Conservation (phyloP, 2,329 filamentous ascomycete genomes). For the Sclerotinia subarctica region DNA sequence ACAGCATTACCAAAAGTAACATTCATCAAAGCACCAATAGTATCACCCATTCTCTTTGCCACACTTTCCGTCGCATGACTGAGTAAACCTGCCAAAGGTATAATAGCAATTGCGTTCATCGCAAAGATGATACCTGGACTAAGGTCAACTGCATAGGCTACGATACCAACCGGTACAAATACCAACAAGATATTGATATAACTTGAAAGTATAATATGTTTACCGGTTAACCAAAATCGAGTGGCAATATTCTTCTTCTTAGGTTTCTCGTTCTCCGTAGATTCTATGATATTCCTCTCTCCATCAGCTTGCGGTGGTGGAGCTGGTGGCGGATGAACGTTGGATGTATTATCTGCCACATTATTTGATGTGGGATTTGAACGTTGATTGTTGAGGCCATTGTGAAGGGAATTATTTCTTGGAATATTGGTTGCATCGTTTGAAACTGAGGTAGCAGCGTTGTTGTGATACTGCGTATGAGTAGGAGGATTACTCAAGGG, state of each 20-base stretch:
- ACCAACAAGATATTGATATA: conserved; percentile 75
- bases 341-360: conserved; percentile 39
- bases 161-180: conserved; percentile 76
- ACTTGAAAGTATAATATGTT: conserved; percentile 65
- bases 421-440: conserved; percentile 30
- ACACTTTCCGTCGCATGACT: conserved; percentile 74
- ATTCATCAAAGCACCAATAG: conserved; percentile 69
- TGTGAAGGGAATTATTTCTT: conserved; percentile 27
- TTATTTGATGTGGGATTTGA: conserved; percentile 36
- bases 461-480: conserved; percentile 29
- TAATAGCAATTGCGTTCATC: conserved; percentile 72
- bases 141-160: conserved; percentile 52
- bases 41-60: conserved; percentile 68
- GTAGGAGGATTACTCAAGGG: conserved; percentile 41
- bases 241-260: conserved; percentile 33
- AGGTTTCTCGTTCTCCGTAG: conserved; percentile 27
- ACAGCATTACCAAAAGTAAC: conserved; percentile 78
- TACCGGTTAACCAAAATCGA: conserved; percentile 42
- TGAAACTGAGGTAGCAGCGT: conserved; percentile 23
- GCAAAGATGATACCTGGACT: conserved; percentile 64
- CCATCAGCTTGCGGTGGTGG: conserved; percentile 51
- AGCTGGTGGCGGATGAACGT: conserved; percentile 42
- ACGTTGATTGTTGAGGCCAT: conserved; percentile 32
- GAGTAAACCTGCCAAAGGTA: conserved; percentile 69
- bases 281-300: conserved; percentile 56